Conservation (phyloP, 768 basidiomycete genomes). For the Rhodosporidiobolus odoratus region DNA sequence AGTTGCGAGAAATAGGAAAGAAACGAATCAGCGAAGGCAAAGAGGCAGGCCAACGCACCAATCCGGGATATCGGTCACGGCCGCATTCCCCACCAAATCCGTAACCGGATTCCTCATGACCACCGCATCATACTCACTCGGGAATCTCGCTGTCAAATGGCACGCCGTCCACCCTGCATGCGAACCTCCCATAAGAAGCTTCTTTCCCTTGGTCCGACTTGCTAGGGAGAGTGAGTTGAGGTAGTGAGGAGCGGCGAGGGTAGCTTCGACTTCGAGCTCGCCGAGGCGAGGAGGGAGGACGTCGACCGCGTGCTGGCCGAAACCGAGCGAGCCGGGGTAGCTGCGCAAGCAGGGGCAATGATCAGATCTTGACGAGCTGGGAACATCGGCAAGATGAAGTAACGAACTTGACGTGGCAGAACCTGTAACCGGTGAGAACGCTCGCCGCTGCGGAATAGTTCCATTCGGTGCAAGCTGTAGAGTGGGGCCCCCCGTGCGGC, state of each 20-base stretch:
- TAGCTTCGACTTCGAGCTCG: slow-evolving; percentile 61
- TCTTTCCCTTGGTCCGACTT: slow-evolving; percentile 53
- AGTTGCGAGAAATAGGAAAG: neutral
- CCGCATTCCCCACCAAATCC: slow-evolving; percentile 54
- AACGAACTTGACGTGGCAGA: slow-evolving; percentile 5
- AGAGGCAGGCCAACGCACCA: slow-evolving; percentile 49
- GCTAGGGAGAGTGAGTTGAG: slow-evolving; percentile 56
- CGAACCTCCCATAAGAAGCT: slow-evolving; percentile 61
- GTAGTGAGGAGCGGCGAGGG: slow-evolving; percentile 55
- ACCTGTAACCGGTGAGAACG: slow-evolving; percentile 53
- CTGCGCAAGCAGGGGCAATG: neutral
- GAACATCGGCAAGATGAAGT: too few relatives aligned
- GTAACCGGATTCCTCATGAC: slow-evolving; percentile 67
- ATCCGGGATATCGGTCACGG: slow-evolving; percentile 63
- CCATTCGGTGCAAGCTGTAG: slow-evolving; percentile 53
- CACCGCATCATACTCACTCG: slow-evolving; percentile 59
- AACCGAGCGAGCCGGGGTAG: slow-evolving; percentile 65
- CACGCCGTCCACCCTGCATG: slow-evolving; percentile 65
- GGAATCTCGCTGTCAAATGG: slow-evolving; percentile 57
- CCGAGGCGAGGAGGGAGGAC: slow-evolving; percentile 60
- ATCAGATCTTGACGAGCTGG: neutral
- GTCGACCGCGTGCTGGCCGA: slow-evolving; percentile 59
- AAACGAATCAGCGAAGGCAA: neutral
- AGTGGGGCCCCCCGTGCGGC: slow-evolving; percentile 65
- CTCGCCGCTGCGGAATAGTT: slow-evolving; percentile 51